A percentile compares a stretch with the other conserved stretches of the same genome.
phyloP scores from a whole-genome alignment of 2,329 filamentous ascomycete genomes.

The Dissoconium aciculare region DNA sequence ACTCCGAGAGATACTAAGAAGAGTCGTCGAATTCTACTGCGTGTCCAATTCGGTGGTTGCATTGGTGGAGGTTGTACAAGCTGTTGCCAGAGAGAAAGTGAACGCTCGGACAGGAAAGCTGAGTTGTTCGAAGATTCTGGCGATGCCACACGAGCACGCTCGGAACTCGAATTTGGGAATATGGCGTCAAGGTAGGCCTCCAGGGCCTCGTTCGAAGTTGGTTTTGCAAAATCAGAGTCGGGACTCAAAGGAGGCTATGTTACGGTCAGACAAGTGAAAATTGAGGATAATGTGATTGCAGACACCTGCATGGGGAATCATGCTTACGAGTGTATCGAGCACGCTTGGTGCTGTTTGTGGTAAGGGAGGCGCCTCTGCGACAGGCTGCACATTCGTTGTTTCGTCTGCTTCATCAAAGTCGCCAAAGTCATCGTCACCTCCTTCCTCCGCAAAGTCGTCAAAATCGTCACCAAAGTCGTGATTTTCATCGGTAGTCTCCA shows the following conservation, averaged over 20 bases:
- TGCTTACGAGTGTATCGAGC: no score
- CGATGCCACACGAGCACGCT: constrained; percentile 15
- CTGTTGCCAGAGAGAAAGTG: constrained; percentile 88
- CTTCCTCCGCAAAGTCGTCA: constrained; percentile 44
- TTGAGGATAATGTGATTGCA: no score
- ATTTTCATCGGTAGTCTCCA: constrained; percentile 44
- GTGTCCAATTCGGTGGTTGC: constrained; percentile 94
- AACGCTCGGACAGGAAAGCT: constrained; percentile 71
- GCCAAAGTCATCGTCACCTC: constrained; percentile 35
- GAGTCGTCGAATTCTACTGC: constrained; percentile 81
- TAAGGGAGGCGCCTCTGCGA: constrained; percentile 4
- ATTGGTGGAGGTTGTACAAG: constrained; percentile 86
- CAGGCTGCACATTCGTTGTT: constrained; percentile 16
- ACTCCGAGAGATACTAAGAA: constrained; percentile 94
- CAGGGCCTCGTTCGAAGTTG: constrained; percentile 25
- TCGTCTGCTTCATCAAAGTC: constrained; percentile 34
- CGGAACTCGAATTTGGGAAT: constrained; percentile 42
- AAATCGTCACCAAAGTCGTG: constrained; percentile 59
- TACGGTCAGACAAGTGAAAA: no score
- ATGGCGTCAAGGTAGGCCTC: constrained; percentile 50
- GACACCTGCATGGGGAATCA: no score
- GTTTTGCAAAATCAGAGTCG: no score
- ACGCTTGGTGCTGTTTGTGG: constrained; percentile 21
- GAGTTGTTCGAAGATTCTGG: constrained; percentile 26
- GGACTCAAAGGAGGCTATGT: no score